Evolutionary conservation across 2,329 filamentous ascomycete genomes (phyloP).

Genomic region (Cladosporium velox): DNA sequence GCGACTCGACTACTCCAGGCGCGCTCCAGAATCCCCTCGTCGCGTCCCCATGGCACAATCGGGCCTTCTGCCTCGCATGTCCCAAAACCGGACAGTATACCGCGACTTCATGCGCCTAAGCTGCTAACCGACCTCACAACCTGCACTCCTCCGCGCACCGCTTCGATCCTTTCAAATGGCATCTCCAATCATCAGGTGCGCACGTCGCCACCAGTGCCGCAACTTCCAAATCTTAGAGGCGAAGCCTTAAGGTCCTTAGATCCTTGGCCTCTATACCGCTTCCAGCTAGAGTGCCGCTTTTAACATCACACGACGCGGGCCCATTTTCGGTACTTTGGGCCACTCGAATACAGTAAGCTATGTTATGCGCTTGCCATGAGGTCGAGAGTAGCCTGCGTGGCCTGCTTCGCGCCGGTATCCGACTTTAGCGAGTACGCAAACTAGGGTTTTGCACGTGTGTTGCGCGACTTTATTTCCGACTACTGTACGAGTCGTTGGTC

Average conservation of each 20-base stretch:
- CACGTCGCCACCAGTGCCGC: conserved; percentile 3
- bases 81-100: neutral
- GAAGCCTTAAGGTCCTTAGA: conserved; percentile 9
- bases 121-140: conserved; percentile 8
- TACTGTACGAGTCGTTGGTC: neutral
- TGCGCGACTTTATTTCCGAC: conserved; percentile 8
- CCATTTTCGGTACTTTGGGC: conserved; percentile 13
- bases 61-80: conserved; percentile 9
- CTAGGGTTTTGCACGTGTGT: conserved; percentile 1
- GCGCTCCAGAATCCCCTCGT: conserved; percentile 51
- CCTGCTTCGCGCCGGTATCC: conserved; percentile 2
- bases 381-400: neutral
- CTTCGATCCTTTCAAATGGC: neutral
- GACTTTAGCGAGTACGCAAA: conserved; percentile 6
- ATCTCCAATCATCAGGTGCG: conserved; percentile 4
- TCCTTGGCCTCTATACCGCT: conserved; percentile 12
- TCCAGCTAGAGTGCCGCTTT: conserved; percentile 8
- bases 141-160: neutral
- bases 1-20: conserved; percentile 50
- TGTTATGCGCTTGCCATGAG: conserved; percentile 8
- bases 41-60: conserved; percentile 40
- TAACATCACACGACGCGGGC: conserved; percentile 9
- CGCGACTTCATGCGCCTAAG: conserved; percentile 3
- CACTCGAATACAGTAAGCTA: conserved; percentile 2
- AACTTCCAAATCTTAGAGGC: conserved; percentile 10